Evolutionary conservation across 352 stramenopile species (phyloP), one percentile per base, ranked within the genome.

Genomic region (Globisporangium lucens): DNA sequence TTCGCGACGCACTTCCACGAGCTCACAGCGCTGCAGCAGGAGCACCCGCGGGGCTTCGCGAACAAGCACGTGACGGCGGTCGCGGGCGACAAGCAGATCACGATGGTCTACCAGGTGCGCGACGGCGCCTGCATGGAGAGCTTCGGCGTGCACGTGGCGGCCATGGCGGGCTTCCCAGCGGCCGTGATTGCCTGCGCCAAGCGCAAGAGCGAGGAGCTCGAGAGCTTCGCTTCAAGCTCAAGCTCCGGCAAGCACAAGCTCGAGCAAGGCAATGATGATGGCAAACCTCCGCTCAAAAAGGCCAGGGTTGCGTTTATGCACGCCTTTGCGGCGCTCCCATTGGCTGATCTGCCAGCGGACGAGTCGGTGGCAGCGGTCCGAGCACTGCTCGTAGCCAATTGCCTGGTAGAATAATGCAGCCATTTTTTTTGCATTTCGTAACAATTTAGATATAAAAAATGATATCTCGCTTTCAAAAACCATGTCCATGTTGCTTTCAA

Each of bases 1-100:
- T 99, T 99, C 83, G 97, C 98, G 7, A 99, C 98, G 24, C 98
- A 99, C 79, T 99, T 99, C 72, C 98, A 99, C 81, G 98, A 99
- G 75, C 82, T 99, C 38, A 99, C 97, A 41, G 87, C 85, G 17
- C 75, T 99, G n/a, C 79, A 90, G 68, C 76, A 95, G 27, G 85
- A 90, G 17, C 70, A 91, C 61, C 35, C 72, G 20, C 66, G 89
- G 29, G 76, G 82, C 22, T 92, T 93, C 56, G 89, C 98, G 24
- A 99, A 99, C 78, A 97, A 98, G 65, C 97, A 99, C 80, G 95
- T 99, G 27, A 97, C 93, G 15, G 97, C 98, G 24, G 78, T 97
- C 43, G 80, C 86, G 17, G 78, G 66, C 64, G 82, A 93, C 61
- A 73, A 79, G n/a, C 82, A 89, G 59, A 95, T 97, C 78, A 94